Base-by-base conservation (phyloP, 495 filamentous ascomycete genomes). In the Cladorrhinum samala region DNA sequence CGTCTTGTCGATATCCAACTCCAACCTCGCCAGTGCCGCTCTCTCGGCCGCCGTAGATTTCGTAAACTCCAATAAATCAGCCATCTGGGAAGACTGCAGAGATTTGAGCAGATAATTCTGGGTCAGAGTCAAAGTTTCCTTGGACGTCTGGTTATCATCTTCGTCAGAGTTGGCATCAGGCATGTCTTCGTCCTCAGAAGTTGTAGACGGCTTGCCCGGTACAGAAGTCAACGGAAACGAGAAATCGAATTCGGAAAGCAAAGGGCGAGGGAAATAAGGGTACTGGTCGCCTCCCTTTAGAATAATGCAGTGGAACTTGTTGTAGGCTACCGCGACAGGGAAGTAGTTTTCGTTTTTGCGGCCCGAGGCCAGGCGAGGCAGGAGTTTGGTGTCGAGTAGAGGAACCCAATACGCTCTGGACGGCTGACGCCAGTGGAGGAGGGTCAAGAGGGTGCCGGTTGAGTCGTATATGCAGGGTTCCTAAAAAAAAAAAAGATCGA, bases 291-390 rank as follows among this genome's bases (percentile, higher is more conserved):
- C 87, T 50, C 93, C 93, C 64, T 98, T 97, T 59, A 98, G 85
- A 59, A 98, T 97, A 69, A 97, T 96, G 70, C 94, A 97, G 73
- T 97, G 91, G 69, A 98, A 98, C 62, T 88, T 94, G 57, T 85
- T 78, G 57, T 91, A 83, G 14, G 91, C 90, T 2, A 96, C 91
- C 9, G 92, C 93, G 27, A 98, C 89, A 0, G 93, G 94, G 83
- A 90, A 98, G 69, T 98, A 98, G 0, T 77, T 80, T 67, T 98
- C 93, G 56, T 87, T 82, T 64, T 94, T 96, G 42, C 82, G 81
- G 33, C 94, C 93, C 6, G 81, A 81, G 2, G 86, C 84, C 4
- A 95, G 76, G 46, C 93, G 89, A 3, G 88, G 83, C 18, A 98
- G 75, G 6, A 82, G 82, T 54, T 76, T 88, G 0, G 94, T 98